Conservation (phyloP, 2,329 filamentous ascomycete species). For the Atkinsonella hypoxylon region DNA sequence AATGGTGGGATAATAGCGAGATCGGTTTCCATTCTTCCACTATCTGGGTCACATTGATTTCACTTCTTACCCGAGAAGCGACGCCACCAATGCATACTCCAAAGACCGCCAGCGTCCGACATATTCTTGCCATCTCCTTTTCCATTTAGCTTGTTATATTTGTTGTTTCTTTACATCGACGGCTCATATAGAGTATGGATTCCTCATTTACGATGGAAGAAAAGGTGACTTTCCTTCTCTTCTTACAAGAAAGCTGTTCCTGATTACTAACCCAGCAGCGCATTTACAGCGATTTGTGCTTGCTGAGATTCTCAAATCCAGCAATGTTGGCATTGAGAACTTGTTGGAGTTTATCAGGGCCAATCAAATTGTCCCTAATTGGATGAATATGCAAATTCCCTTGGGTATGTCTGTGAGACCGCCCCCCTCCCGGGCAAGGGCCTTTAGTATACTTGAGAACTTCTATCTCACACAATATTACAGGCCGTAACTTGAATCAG, state of each 20-base stretch:
- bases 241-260: neutral
- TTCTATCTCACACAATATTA: neutral
- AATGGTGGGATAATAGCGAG: slow-evolving; percentile 7
- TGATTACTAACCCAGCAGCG: neutral
- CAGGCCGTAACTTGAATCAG: slow-evolving; percentile 36
- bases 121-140: neutral
- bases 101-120: neutral
- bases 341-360: slow-evolving; percentile 35
- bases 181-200: slow-evolving; percentile 3
- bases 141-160: neutral
- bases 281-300: slow-evolving; percentile 39
- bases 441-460: neutral
- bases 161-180: neutral
- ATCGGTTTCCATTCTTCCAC: slow-evolving; percentile 4
- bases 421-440: neutral
- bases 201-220: slow-evolving; percentile 7
- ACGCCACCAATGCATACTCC: neutral
- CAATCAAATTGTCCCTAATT: slow-evolving; percentile 29
- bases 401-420: slow-evolving; percentile 22
- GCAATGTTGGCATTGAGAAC: slow-evolving; percentile 32
- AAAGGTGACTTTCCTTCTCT: slow-evolving; percentile 6
- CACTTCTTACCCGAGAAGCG: neutral
- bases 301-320: slow-evolving; percentile 46
- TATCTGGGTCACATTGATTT: slow-evolving; percentile 2
- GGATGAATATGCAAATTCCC: slow-evolving; percentile 37